phyloP scores from a whole-genome alignment of 495 filamentous ascomycete species.

The Bathelium albidoporum region DNA sequence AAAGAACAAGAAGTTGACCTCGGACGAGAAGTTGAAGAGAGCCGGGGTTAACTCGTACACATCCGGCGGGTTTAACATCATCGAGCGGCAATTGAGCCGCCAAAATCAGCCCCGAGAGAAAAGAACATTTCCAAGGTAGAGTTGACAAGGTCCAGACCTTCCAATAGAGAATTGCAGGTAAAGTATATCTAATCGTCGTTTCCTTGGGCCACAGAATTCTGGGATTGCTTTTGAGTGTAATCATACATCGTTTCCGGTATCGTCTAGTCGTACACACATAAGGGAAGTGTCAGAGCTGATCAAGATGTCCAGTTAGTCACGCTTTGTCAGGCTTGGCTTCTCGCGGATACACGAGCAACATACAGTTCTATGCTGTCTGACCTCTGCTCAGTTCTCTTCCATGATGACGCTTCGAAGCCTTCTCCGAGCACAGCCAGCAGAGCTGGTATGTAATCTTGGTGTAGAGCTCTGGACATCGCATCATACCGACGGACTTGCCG shows the following conservation, averaged over 20 bases:
- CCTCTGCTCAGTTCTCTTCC: neutral
- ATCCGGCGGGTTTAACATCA: too few species aligned
- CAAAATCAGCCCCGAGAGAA: too few species aligned
- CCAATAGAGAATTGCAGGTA: too few species aligned
- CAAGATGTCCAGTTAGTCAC: neutral
- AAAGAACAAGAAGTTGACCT: too few species aligned
- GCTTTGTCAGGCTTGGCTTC: neutral
- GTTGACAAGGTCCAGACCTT: too few species aligned
- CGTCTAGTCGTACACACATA: neutral
- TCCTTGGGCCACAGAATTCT: neutral
- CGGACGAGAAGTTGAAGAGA: too few species aligned
- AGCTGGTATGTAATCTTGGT: conserved; percentile 6
- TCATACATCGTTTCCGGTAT: neutral
- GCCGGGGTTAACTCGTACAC: too few species aligned
- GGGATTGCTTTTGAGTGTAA: neutral
- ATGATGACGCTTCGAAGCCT: neutral
- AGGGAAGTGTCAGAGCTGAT: neutral
- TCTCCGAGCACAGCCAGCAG: neutral
- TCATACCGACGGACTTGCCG: neutral
- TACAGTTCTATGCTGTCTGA: neutral
- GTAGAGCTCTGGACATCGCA: conserved; percentile 4
- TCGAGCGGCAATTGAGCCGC: too few species aligned
- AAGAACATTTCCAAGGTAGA: too few species aligned
- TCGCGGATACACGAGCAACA: neutral
- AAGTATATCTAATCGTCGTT: too few species aligned